phyloP scores from a whole-genome alignment of 2,329 filamentous ascomycete genomes.

The Phoma sp. region DNA sequence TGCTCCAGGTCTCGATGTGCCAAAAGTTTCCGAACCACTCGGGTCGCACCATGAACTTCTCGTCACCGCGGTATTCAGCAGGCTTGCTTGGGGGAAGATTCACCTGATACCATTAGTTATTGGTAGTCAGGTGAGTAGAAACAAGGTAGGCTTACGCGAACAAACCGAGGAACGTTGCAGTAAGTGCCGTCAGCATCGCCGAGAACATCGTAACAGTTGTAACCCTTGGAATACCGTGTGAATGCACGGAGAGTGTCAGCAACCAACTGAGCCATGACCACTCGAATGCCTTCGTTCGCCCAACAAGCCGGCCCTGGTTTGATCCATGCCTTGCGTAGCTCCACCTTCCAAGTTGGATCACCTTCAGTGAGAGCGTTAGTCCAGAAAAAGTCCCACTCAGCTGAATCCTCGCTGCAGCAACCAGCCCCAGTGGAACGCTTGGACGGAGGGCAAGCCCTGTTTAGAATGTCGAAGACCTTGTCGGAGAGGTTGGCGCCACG shows the following conservation, averaged over 20 bases:
- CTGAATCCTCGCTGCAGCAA: not conserved
- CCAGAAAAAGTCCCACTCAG: not conserved
- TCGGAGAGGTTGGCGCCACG: slow-evolving; percentile 1
- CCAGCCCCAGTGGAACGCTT: not conserved
- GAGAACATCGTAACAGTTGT: slow-evolving; percentile 2
- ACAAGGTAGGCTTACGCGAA: not conserved
- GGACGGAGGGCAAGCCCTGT: not conserved
- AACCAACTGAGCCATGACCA: not conserved
- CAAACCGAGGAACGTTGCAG: slow-evolving; percentile 6
- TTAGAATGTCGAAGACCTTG: not conserved
- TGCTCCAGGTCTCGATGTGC: not conserved
- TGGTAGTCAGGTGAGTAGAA: no score
- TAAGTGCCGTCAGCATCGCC: not conserved
- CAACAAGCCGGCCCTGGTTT: not conserved
- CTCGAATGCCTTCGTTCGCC: not conserved
- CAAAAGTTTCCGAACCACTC: not conserved
- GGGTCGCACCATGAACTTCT: not conserved
- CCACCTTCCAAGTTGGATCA: not conserved
- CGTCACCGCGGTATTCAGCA: not conserved
- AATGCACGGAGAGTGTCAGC: slow-evolving; percentile 1
- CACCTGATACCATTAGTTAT: not conserved
- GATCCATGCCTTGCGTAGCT: not conserved
- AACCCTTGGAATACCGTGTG: not conserved
- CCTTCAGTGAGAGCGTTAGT: slow-evolving; percentile 1
- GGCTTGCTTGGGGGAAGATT: not conserved